Evolutionary conservation across 208 protist genomes (phyloP), one percentile per base, ranked within the genome.

Genomic region (Leptomonas seymouri): DNA sequence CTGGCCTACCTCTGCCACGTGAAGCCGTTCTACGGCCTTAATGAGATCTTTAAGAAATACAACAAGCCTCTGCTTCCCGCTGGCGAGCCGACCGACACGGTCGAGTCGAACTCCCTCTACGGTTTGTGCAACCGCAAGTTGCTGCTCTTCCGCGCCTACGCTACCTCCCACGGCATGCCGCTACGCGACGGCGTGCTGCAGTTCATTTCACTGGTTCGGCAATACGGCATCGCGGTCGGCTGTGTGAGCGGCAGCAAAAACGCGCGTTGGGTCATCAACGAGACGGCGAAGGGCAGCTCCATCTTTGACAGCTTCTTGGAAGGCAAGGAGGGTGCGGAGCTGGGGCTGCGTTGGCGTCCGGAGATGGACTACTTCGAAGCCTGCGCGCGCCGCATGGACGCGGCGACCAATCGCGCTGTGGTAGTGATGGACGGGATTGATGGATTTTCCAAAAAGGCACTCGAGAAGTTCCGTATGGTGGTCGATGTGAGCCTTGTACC

Each of bases 301-400:
- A 71, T 91, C 41, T 75, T 97, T 14, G 89, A 97, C 64, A 72
- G 69, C 56, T 93, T 89, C 54, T 57, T 97, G 12, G 92, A 97
- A 67, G 86, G 78, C 25, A 86, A 81, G 54, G 84, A 93, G 30
- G 92, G 87, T 12, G 83, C 91, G 39, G 56, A 65, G 23, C 50
- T 76, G 21, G 67, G 67, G 0, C 73, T 94, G 56, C 84, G 87
- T 20, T 94, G 86, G 79, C 76, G 89, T 0, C 92, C 92, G 0
- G 92, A 94, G 64, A 86, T 90, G 78, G 89, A 97, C 67, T 97
- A 93, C 77, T 97, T 95, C 48, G 80, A 84, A 39, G 70, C 74
- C 15, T 91, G 88, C 48, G 84, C 87, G 30, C 87, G 77, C 62
- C 67, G 76, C 64, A 81, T 97, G 42, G 86, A 93, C 55, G 65